A percentile compares a stretch with the other conserved stretches of the same genome.
These are phyloP conservation scores for Phytophthora sp. DNA, from an alignment of 352 stramenopile genomes.

Conservation along the genomic window DNA sequence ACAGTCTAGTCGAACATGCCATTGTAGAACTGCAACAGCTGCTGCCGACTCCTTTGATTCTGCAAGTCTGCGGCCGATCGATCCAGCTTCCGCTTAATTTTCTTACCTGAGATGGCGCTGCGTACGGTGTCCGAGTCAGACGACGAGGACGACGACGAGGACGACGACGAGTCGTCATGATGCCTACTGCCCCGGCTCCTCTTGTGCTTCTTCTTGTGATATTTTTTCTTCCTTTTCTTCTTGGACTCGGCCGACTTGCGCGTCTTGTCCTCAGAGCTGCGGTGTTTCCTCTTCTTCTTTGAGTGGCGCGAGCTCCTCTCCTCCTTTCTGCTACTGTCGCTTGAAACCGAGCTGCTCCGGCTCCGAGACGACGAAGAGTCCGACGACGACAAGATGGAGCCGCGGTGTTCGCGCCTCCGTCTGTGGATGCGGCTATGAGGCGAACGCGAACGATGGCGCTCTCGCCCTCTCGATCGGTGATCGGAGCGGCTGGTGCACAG, in stretches of 20 bases:
- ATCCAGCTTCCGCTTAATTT: conserved; percentile 84
- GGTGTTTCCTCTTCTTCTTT: conserved; percentile 50
- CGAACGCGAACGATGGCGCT: conserved; percentile 19
- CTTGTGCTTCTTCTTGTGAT: conserved; percentile 46
- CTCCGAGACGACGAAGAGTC: conserved; percentile 38
- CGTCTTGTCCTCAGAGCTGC: conserved; percentile 43
- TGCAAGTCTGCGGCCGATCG: conserved; percentile 63
- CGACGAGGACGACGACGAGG: conserved; percentile 50
- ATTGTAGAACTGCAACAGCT: conserved; percentile 90
- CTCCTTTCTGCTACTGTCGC: conserved; percentile 32
- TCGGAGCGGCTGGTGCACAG: conserved; percentile 5
- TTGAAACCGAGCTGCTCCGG: conserved; percentile 28
- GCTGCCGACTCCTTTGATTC: conserved; percentile 73
- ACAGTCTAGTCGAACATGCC: conserved; percentile 74
- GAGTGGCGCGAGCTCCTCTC: conserved; percentile 28
- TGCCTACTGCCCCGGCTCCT: conserved; percentile 36
- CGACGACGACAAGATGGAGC: conserved; percentile 21
- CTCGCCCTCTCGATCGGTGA: conserved; percentile 17
- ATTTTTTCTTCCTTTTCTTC: conserved; percentile 45
- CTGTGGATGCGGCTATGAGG: conserved; percentile 22
- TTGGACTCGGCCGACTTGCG: conserved; percentile 37
- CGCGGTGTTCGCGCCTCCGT: conserved; percentile 31
- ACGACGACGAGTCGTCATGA: conserved; percentile 27
- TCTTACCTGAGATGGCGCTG: conserved; percentile 87
- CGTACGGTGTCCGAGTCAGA: conserved; percentile 75